phyloP scores from a whole-genome alignment of 306 rosid genomes.

The Acacia confusa region DNA sequence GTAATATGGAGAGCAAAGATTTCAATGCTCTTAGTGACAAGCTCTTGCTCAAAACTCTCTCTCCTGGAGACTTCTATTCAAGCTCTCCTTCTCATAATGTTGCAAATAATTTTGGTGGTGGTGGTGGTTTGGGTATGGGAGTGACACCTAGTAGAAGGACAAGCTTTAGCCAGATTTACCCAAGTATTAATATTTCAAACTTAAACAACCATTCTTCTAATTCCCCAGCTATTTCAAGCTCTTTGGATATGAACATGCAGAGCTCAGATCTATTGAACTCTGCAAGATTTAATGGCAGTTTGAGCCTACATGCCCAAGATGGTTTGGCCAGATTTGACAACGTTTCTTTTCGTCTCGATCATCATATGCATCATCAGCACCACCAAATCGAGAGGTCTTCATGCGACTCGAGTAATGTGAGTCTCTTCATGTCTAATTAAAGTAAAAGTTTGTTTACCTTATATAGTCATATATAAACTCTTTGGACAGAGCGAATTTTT shows the following conservation, averaged over 20 bases:
- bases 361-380: slow-evolving; percentile 47
- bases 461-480: not conserved
- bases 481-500: not conserved
- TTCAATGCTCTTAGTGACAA: slow-evolving; percentile 46
- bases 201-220: slow-evolving; percentile 39
- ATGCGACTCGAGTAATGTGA: slow-evolving; percentile 36
- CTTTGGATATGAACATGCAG: slow-evolving; percentile 49
- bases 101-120: slow-evolving; percentile 1
- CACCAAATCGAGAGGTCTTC: slow-evolving; percentile 37
- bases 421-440: slow-evolving; percentile 21
- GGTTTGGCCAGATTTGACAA: not conserved
- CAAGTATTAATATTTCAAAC: slow-evolving; percentile 65
- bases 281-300: slow-evolving; percentile 29
- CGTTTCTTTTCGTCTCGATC: slow-evolving; percentile 44
- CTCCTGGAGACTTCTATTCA: slow-evolving; percentile 29
- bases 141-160: slow-evolving; percentile 35
- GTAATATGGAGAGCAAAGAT: slow-evolving; percentile 38
- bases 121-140: slow-evolving; percentile 6
- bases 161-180: slow-evolving; percentile 71
- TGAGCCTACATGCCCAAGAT: slow-evolving; percentile 32
- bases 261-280: slow-evolving; percentile 50
- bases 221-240: slow-evolving; percentile 34
- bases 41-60: slow-evolving; percentile 56
- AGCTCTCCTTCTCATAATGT: not conserved
- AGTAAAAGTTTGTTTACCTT: not conserved